Conservation (phyloP, 768 basidiomycete species). For the Rubroboletus satanas region DNA sequence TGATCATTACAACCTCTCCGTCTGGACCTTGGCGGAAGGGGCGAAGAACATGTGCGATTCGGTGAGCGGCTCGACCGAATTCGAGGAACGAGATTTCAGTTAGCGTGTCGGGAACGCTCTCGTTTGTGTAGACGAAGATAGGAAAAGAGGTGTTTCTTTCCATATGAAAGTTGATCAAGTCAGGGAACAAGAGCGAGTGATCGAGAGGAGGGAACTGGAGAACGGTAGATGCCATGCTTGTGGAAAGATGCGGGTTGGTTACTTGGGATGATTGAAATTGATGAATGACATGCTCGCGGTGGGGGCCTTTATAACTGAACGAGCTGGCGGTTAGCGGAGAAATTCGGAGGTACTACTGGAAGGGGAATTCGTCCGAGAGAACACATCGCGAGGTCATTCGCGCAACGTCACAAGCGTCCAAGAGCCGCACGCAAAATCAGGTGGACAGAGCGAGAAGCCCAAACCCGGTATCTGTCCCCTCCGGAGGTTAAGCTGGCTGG, state of each 20-base stretch:
- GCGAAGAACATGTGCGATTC: slow-evolving; percentile 39
- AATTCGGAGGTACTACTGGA: not conserved
- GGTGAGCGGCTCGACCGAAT: slow-evolving; percentile 28
- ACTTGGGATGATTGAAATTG: not conserved
- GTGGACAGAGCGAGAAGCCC: not conserved
- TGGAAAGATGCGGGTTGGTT: not conserved
- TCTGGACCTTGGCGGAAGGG: slow-evolving; percentile 29
- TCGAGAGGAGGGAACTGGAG: slow-evolving; percentile 23
- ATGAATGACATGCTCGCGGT: not conserved
- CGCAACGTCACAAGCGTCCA: not conserved
- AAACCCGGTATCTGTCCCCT: not conserved
- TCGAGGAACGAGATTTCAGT: slow-evolving; percentile 27
- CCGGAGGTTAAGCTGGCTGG: not conserved
- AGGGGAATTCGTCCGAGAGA: not conserved
- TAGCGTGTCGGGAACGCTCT: slow-evolving; percentile 3
- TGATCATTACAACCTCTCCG: slow-evolving; percentile 20
- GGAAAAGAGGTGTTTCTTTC: slow-evolving; percentile 24
- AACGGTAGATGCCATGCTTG: not conserved
- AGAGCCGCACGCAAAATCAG: not conserved
- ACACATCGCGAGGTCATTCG: not conserved
- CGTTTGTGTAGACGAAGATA: slow-evolving; percentile 15
- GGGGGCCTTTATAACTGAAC: slow-evolving; percentile 14
- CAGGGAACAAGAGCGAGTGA: slow-evolving; percentile 21
- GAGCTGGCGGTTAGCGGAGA: not conserved
- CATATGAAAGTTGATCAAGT: slow-evolving; percentile 25